Base-by-base conservation (phyloP, 164 flowering plant genomes). In the Platanus orientalis region DNA sequence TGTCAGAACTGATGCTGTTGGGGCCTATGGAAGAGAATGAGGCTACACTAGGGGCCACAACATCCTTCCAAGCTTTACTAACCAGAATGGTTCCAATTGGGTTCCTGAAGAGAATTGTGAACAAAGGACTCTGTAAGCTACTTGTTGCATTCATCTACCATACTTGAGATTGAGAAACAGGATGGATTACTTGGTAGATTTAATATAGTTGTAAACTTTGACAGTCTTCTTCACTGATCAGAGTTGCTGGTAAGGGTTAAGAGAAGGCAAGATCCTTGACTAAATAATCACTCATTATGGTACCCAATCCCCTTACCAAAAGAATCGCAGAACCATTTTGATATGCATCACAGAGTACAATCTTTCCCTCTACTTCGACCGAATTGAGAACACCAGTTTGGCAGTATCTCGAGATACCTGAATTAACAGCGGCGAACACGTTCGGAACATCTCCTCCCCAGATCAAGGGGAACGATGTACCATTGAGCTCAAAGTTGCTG, bases 21-120 rank as follows among this genome's bases (percentile, higher is more conserved):
- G 80, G 80, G 27, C 83, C 80, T 63, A 77, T 72, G 0, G 79
- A 74, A 24, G 83, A 77, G 36, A 79, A 77, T 24, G 75, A 61
- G 16, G 51, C 74, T 2, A 76, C 73, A 10, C 17, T 54, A 13
- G 83, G 79, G 7, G 83, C 76, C 61, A 57, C 57, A 34, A 14
- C 26, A 50, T 79, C 78, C 2, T 64, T 67, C 65, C 54, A 54
- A 11, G 75, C 54, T 61, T 77, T 69, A 10, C 66, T 28, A 1
- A 49, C 54, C 17, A 71, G 39, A 52, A 80, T 80, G 4, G 77
- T 73, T 39, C 75, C 83, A 29, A 53, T 65, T 0, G 80, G 82
- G 12, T 65, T 30, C 4, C 82, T 73, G 69, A 61, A 50, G 52
- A 65, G n/a, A n/a, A n/a, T n/a, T n/a, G n/a, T n/a, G n/a, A n/a